These are phyloP conservation scores for Hermanozyma aechmeae DNA, from an alignment of 805 yeast species.

Conservation along the genomic window DNA sequence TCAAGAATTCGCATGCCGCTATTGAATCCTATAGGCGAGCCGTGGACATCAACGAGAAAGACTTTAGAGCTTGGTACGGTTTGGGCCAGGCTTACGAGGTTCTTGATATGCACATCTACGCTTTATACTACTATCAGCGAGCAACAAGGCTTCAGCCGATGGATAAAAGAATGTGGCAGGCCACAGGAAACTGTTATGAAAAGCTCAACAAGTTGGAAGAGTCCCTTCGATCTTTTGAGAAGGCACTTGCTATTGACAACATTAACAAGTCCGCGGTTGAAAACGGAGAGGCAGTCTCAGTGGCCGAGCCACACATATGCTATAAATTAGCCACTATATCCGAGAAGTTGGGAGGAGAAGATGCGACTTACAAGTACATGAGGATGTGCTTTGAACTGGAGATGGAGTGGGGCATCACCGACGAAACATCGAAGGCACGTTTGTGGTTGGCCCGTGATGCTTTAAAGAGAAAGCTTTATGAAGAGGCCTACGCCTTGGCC, in stretches of 20 bases:
- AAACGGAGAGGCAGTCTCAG: slow-evolving; percentile 27
- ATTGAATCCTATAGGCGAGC: slow-evolving; percentile 92
- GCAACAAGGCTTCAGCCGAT: slow-evolving; percentile 83
- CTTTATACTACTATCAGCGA: slow-evolving; percentile 83
- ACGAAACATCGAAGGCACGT: slow-evolving; percentile 70
- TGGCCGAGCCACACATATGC: slow-evolving; percentile 41
- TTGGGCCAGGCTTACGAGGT: slow-evolving; percentile 97
- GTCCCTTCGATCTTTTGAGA: slow-evolving; percentile 71
- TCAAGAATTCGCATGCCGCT: slow-evolving; percentile 95
- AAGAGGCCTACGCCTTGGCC: slow-evolving; percentile 65
- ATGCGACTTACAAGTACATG: slow-evolving; percentile 56
- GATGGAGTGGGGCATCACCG: slow-evolving; percentile 53
- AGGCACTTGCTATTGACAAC: slow-evolving; percentile 56
- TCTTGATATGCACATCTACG: slow-evolving; percentile 86
- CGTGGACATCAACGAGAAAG: slow-evolving; percentile 79
- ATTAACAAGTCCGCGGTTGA: slow-evolving; percentile 11
- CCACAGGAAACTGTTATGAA: slow-evolving; percentile 83
- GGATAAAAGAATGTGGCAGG: slow-evolving; percentile 95
- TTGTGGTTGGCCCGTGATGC: slow-evolving; percentile 80
- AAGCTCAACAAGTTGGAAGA: slow-evolving; percentile 63
- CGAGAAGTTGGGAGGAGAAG: slow-evolving; percentile 43
- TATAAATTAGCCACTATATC: slow-evolving; percentile 62
- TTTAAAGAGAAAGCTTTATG: slow-evolving; percentile 45
- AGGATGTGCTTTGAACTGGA: slow-evolving; percentile 60
- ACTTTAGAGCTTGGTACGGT: slow-evolving; percentile 97